Evolutionary conservation across 768 basidiomycete genomes (phyloP).

Genomic region (Mycena vulgaris): DNA sequence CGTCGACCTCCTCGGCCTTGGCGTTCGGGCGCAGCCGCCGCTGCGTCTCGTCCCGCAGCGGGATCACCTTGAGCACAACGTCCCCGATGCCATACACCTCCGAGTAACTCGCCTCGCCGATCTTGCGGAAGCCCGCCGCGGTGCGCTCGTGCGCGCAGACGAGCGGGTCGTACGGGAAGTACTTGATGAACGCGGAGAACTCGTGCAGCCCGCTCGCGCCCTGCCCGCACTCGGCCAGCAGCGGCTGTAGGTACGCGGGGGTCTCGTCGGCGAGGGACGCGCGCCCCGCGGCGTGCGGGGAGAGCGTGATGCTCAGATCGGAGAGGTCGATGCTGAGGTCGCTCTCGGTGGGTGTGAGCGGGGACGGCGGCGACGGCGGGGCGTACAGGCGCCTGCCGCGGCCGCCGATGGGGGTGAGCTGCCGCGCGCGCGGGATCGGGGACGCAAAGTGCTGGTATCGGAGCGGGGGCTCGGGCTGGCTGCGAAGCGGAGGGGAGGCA

Average conservation of each 20-base stretch:
- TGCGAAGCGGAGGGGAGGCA: background rate
- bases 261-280: constrained; percentile 44
- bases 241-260: constrained; percentile 72
- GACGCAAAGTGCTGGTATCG: constrained; percentile 48
- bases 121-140: constrained; percentile 75
- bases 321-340: constrained; percentile 68
- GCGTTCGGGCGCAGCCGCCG: constrained; percentile 30
- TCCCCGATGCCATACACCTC: constrained; percentile 95
- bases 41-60: constrained; percentile 70
- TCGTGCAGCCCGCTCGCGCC: constrained; percentile 73
- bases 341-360: constrained; percentile 66
- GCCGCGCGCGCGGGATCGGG: constrained; percentile 64
- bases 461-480: constrained; percentile 13
- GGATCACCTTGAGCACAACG: constrained; percentile 93
- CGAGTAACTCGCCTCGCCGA: constrained; percentile 97
- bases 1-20: constrained; percentile 59
- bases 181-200: constrained; percentile 87
- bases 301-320: constrained; percentile 55
- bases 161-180: constrained; percentile 82
- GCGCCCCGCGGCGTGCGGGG: constrained; percentile 39
- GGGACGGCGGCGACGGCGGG: constrained; percentile 70
- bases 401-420: constrained; percentile 75
- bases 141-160: constrained; percentile 49
- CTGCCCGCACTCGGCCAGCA: constrained; percentile 83
- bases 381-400: constrained; percentile 57